Evolutionary conservation across 2,329 filamentous ascomycete genomes (phyloP).

Genomic region (Arthrinium puccinioides): DNA sequence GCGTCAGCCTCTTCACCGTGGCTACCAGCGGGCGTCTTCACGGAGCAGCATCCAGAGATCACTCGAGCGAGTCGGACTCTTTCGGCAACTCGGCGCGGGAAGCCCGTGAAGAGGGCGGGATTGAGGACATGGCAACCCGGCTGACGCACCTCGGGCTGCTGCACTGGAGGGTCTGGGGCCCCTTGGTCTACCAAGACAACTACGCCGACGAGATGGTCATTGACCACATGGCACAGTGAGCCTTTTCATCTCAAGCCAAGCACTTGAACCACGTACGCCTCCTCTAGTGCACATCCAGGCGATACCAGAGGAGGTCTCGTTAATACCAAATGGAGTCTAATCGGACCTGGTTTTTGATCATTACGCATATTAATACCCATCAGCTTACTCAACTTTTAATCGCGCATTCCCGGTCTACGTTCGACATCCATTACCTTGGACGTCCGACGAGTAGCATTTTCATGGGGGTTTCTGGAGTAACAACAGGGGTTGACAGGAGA

Average conservation of each 20-base stretch:
- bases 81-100: constrained; percentile 20
- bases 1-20: constrained; percentile 45
- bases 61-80: constrained; percentile 4
- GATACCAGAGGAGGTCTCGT: not conserved
- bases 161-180: constrained; percentile 85
- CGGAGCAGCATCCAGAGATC: constrained; percentile 21
- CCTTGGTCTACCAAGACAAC: constrained; percentile 59
- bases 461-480: too few relatives aligned
- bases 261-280: too few relatives aligned
- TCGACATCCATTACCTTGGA: too few relatives aligned
- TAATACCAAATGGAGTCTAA: constrained; percentile 3
- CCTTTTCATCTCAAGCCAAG: not conserved
- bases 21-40: constrained; percentile 44
- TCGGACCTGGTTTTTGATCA: not conserved
- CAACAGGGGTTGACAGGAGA: too few relatives aligned
- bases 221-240: constrained; percentile 3
- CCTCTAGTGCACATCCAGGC: constrained; percentile 1
- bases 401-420: too few relatives aligned
- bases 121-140: constrained; percentile 66
- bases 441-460: too few relatives aligned
- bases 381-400: constrained; percentile 4
- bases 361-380: constrained; percentile 3
- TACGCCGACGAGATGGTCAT: constrained; percentile 14
- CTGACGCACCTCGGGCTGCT: constrained; percentile 77
- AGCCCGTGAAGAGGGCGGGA: constrained; percentile 42